Percentiles rank a stretch among this genome's conserved stretches.
Evolutionary conservation across 1,284 basidiomycete species (phyloP).

Genomic region (Phenoliferia sp.): DNA sequence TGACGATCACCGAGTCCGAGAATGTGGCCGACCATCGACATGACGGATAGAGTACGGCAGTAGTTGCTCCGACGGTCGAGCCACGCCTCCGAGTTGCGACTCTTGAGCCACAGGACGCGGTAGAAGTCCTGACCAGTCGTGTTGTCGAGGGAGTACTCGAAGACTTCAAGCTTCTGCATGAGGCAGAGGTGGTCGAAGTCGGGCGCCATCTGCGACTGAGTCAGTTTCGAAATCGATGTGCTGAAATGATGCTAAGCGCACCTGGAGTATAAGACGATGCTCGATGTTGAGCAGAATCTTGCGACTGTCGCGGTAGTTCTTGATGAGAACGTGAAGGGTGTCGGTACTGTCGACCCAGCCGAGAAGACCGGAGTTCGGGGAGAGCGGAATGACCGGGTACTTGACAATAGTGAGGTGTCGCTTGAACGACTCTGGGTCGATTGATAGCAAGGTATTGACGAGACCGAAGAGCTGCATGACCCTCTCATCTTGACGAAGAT

Average conservation of each 20-base stretch:
- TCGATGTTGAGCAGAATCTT: conserved; percentile 98
- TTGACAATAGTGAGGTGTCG: conserved; percentile 90
- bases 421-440: conserved; percentile 94
- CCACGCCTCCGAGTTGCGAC: conserved; percentile 94
- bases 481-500: conserved; percentile 95
- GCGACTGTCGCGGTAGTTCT: conserved; percentile 81
- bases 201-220: conserved; percentile 77
- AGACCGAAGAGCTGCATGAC: conserved; percentile 99
- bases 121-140: conserved; percentile 99
- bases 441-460: conserved; percentile 88
- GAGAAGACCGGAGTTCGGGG: conserved; percentile 89
- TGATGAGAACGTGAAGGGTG: conserved; percentile 95
- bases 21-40: conserved; percentile 94
- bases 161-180: conserved; percentile 98
- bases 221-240: too few relatives aligned
- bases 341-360: conserved; percentile 98
- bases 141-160: conserved; percentile 97
- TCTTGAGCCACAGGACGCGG: conserved; percentile 94
- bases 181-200: conserved; percentile 94
- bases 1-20: conserved; percentile 97
- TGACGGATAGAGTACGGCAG: conserved; percentile 89
- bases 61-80: conserved; percentile 94
- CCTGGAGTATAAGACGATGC: conserved; percentile 95
- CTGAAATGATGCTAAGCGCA: conserved; percentile 39
- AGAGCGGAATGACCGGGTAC: conserved; percentile 90